Evolutionary conservation across 129 eudicot genomes (phyloP).

Genomic region (Arctium minus): DNA sequence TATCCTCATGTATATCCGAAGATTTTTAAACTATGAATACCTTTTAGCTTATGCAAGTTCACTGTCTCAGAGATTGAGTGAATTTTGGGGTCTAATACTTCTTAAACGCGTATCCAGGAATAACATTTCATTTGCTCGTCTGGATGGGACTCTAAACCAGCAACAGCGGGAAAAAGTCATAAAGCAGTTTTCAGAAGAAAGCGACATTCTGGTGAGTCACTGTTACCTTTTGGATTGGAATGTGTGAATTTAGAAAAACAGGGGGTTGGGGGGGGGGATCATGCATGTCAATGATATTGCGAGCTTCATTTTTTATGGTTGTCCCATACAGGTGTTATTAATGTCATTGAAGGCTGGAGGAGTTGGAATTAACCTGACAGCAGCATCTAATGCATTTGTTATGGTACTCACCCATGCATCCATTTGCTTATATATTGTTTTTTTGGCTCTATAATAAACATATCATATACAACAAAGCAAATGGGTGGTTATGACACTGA

Average conservation of each 20-base stretch:
- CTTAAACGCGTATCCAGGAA: constrained; percentile 38
- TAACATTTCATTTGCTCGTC: constrained; percentile 78
- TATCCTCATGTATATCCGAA: background rate
- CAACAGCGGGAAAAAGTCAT: constrained; percentile 96
- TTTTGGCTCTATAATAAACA: background rate
- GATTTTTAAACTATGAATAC: background rate
- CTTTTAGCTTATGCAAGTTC: background rate
- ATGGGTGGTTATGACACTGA: background rate
- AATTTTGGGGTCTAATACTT: background rate
- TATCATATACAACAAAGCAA: background rate
- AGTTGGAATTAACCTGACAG: constrained; percentile 94
- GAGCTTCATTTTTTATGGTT: background rate
- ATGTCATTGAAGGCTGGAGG: constrained; percentile 99
- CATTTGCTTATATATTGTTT: background rate
- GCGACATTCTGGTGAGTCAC: constrained; percentile 55
- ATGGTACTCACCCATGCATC: constrained; percentile 42
- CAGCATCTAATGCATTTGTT: constrained; percentile 97
- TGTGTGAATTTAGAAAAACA: background rate
- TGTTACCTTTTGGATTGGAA: background rate
- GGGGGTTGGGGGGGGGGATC: background rate
- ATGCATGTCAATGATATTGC: background rate
- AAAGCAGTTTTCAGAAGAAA: constrained; percentile 85
- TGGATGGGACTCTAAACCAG: constrained; percentile 94
- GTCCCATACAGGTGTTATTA: constrained; percentile 60
- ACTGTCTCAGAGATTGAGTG: background rate